Conservation (phyloP, 129 eudicot species). For the Flaveria sonorensis region DNA sequence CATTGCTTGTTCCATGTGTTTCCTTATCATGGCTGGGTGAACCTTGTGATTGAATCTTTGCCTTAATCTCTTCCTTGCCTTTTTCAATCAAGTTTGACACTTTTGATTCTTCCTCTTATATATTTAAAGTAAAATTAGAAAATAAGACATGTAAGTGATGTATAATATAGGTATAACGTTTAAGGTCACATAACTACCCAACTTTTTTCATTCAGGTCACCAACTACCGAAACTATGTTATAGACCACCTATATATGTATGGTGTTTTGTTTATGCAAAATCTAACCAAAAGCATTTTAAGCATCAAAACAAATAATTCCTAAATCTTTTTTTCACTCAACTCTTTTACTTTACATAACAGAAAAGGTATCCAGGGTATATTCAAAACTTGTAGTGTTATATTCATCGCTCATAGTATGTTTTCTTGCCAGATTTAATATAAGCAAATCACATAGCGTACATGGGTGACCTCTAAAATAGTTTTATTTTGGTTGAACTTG, state of each 20-base stretch:
- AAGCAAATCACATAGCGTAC: not conserved
- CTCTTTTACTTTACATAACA: not conserved
- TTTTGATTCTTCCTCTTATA: conserved; percentile 42
- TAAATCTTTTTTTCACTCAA: not conserved
- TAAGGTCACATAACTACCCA: not conserved
- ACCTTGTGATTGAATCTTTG: conserved; percentile 4
- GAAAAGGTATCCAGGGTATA: not conserved
- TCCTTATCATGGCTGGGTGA: conserved; percentile 69
- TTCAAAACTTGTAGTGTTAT: too few relatives aligned
- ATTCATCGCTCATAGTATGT: not conserved
- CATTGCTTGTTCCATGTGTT: conserved; percentile 83
- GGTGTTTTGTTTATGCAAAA: not conserved
- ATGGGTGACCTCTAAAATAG: not conserved
- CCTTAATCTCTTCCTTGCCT: conserved; percentile 48
- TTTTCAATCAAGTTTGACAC: conserved; percentile 44
- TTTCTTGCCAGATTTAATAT: not conserved
- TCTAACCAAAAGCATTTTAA: not conserved
- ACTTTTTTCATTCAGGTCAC: not conserved
- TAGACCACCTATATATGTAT: not conserved
- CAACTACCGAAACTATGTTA: not conserved
- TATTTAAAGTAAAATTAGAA: not conserved
- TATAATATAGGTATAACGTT: not conserved
- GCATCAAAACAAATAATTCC: not conserved
- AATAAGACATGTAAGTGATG: not conserved
- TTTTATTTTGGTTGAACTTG: too few relatives aligned